These are phyloP conservation scores for Funneliformis caledonium DNA, from an alignment of 371 early-diverging fungal genomes.

Conservation along the genomic window DNA sequence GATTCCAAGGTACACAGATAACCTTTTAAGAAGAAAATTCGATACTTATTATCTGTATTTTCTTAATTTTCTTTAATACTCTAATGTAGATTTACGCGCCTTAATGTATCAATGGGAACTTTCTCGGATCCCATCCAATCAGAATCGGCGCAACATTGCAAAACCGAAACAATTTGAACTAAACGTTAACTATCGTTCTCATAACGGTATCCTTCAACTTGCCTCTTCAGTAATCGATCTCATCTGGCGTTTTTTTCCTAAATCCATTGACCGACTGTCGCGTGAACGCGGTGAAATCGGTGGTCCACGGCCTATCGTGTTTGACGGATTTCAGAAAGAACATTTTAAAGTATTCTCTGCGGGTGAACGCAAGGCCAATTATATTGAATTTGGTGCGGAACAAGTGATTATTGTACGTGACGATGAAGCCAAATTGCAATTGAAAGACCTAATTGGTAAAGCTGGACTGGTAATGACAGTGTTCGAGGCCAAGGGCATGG, in stretches of 20 bases:
- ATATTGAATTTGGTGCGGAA: conserved; percentile 26
- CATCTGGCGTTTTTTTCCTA: conserved; percentile 22
- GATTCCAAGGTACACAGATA: conserved; percentile 10
- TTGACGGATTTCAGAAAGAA: background rate
- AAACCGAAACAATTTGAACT: conserved; percentile 25
- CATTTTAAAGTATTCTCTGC: background rate
- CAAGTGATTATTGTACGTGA: conserved; percentile 38
- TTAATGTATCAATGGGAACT: conserved; percentile 37
- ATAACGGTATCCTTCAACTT: conserved; percentile 28
- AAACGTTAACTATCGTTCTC: conserved; percentile 29
- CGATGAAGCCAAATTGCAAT: background rate
- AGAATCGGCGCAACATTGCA: background rate
- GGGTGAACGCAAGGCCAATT: background rate
- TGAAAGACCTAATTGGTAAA: conserved; percentile 4
- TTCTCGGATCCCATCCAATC: background rate
- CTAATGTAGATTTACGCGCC: conserved; percentile 23
- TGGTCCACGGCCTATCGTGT: conserved; percentile 7
- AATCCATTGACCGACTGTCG: conserved; percentile 11
- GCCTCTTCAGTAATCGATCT: conserved; percentile 35
- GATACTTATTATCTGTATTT: background rate
- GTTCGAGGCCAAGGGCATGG: conserved; percentile 29
- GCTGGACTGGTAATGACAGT: conserved; percentile 28
- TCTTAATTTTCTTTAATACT: background rate
- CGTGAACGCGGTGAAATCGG: conserved; percentile 19
- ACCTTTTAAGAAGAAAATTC: background rate